Evolutionary conservation across 164 flowering plant species (phyloP).

Genomic region (Chimonanthus salicifolius): DNA sequence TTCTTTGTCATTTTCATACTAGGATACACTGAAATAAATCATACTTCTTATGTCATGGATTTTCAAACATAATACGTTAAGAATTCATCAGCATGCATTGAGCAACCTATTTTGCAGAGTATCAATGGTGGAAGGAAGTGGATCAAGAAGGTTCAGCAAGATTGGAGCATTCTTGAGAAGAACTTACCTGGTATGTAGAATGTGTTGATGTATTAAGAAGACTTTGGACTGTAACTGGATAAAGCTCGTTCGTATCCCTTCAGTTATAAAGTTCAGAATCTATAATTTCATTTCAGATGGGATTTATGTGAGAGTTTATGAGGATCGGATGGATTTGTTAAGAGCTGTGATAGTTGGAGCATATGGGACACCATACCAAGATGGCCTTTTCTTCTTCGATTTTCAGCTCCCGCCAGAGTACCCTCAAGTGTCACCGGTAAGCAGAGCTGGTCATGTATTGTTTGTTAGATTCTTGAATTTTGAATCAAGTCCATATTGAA

Average conservation of each 20-base stretch:
- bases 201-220: too few species aligned
- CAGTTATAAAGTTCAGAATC: neutral
- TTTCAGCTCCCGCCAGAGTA: constrained; percentile 95
- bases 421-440: constrained; percentile 93
- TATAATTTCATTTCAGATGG: constrained; percentile 44
- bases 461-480: neutral
- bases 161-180: constrained; percentile 94
- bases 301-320: constrained; percentile 88
- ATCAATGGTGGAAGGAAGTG: constrained; percentile 65
- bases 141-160: constrained; percentile 94
- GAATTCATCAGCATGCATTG: neutral
- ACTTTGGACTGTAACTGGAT: neutral
- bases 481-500: neutral
- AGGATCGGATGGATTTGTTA: constrained; percentile 96
- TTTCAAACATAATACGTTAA: neutral
- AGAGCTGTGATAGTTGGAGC: constrained; percentile 96
- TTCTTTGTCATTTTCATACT: neutral
- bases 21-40: neutral
- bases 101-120: constrained; percentile 38
- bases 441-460: constrained; percentile 13
- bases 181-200: constrained; percentile 73
- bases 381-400: constrained; percentile 99
- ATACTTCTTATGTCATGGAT: neutral
- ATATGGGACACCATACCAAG: constrained; percentile 98
- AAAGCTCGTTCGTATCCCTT: neutral